Base-by-base conservation (phyloP, 1,284 basidiomycete genomes). In the Rhodotorula sp. region DNA sequence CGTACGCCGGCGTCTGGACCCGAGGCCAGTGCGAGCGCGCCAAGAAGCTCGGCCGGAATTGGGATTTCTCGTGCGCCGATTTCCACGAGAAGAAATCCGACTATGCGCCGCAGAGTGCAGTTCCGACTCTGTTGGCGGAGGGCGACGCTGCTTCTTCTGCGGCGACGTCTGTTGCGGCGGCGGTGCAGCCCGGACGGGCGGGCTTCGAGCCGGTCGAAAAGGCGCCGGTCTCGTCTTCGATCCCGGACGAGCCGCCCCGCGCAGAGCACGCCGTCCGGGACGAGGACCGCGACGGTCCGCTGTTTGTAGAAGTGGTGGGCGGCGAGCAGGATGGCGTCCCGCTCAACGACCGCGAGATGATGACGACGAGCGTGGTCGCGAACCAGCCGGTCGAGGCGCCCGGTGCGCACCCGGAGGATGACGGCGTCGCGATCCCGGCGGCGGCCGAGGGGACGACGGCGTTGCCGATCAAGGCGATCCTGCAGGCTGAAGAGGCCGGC, bases 11-110 rank as follows among this genome's bases (percentile, higher is more conserved):
- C 26, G 85, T 87, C 0, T 99, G 97, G 97, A 99, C 94, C 45
- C 89, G 85, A 81, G 79, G 79, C 18, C 85, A 90, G 71, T 99
- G 95, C 79, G 82, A 87, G 70, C 85, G 84, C 59, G 89, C 93
- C 8, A 71, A 71, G 38, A 88, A 89, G 79, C 94, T 92, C 92
- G 78, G 94, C 66, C 91, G 89, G 83, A 90, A 88, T 3, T 99
- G 97, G 95, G 97, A 99, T 81, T 98, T 99, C 80, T 87, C 88
- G 67, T 98, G 95, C 88, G 90, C 79, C 70, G 89, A 70, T 34
- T 73, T 73, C 48, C 72, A 67, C 55, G 28, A 64, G 47, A 45
- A 65, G 66, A 59, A n/a, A 5, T 62, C 67, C 8, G 66, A 70
- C 16, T 68, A 70, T 54, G 28, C 60, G 67, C 38, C 50, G 14